Evolutionary conservation across 495 filamentous ascomycete genomes (phyloP).

Genomic region (Clavariopsis aquatica): DNA sequence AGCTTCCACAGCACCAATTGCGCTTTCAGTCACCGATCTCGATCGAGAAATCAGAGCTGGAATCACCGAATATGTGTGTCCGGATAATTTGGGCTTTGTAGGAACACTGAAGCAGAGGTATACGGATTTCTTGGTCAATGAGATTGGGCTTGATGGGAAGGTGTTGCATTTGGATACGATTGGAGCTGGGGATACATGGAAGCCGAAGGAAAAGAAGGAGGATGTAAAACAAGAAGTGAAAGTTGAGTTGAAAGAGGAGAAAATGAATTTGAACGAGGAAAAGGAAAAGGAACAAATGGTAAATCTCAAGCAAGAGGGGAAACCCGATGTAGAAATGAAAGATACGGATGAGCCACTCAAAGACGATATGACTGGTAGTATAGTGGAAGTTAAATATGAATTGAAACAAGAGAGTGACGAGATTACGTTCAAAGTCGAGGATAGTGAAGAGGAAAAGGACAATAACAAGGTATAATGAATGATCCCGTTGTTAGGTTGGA

Average conservation of each 20-base stretch:
- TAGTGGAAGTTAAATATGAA: not conserved
- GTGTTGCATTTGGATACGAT: conserved; percentile 72
- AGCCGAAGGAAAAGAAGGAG: conserved; percentile 9
- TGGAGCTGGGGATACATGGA: conserved; percentile 35
- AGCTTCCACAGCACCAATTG: not conserved
- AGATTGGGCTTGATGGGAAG: conserved; percentile 75
- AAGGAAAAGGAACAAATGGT: conserved; percentile 20
- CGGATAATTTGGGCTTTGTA: conserved; percentile 38
- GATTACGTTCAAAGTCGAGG: not conserved
- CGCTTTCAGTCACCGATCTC: not conserved
- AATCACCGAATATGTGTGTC: conserved; percentile 42
- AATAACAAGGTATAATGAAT: not conserved
- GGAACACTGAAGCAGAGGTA: conserved; percentile 55
- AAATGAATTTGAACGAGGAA: conserved; percentile 20
- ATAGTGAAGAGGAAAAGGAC: not conserved
- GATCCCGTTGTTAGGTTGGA: not conserved
- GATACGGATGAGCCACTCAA: not conserved
- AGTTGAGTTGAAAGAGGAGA: conserved; percentile 19
- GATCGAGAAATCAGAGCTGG: conserved; percentile 40
- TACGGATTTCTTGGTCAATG: conserved; percentile 94
- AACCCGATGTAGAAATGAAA: not conserved
- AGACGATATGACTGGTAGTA: not conserved
- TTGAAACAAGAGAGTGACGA: not conserved
- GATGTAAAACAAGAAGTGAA: conserved; percentile 16
- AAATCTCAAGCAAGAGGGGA: conserved; percentile 17